Conservation (phyloP, 306 rosid genomes). For the Astragalus membranaceus region DNA sequence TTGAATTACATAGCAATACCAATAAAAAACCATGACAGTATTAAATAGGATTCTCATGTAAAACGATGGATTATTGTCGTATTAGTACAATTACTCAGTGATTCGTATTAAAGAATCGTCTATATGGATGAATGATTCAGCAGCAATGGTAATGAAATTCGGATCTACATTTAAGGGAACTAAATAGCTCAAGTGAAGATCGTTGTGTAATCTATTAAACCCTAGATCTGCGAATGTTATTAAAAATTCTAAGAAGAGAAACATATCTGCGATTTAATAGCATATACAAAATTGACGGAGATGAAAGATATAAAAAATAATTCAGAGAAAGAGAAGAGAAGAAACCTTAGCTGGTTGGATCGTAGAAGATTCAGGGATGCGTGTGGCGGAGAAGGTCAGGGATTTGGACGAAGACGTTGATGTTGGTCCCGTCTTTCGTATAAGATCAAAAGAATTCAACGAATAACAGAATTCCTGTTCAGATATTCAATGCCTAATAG, state of each 20-base stretch:
- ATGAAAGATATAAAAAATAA: not conserved
- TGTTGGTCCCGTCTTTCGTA: too few species aligned
- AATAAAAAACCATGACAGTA: not conserved
- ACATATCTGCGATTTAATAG: not conserved
- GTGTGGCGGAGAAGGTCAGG: too few species aligned
- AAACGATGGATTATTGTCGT: not conserved
- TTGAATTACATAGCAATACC: not conserved
- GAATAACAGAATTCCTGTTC: too few species aligned
- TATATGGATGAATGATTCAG: not conserved
- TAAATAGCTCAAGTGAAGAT: not conserved
- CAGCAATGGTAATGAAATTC: not conserved
- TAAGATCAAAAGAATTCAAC: too few species aligned
- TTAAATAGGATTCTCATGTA: not conserved
- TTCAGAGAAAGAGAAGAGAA: not conserved
- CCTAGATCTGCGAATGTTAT: not conserved
- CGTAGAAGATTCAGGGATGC: too few species aligned
- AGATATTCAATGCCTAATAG: too few species aligned
- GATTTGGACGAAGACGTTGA: too few species aligned
- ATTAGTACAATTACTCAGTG: too few species aligned
- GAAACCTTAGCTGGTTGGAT: not conserved
- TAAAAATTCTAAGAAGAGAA: not conserved
- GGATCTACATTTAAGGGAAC: not conserved
- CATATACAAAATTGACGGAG: not conserved
- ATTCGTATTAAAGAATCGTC: not conserved
- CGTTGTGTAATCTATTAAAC: not conserved